Percentiles rank a stretch among this genome's conserved stretches.
phyloP scores from a whole-genome alignment of 306 rosid genomes.

The Sophora flavescens region DNA sequence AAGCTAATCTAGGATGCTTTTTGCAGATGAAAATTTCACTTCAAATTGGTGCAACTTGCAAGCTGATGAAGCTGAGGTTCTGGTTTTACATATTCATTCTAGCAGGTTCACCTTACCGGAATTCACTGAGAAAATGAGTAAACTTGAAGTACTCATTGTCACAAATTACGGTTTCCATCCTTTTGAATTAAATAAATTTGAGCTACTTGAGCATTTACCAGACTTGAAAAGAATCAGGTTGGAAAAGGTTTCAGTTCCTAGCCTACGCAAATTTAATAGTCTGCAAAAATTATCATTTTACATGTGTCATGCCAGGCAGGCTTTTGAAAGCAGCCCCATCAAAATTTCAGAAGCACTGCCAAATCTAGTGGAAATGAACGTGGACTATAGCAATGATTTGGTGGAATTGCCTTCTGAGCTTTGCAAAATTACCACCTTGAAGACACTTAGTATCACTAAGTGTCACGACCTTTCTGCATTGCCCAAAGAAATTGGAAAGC shows the following conservation, averaged over 20 bases:
- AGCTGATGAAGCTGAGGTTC: slow-evolving; percentile 55
- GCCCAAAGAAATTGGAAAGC: slow-evolving; percentile 46
- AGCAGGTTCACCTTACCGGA: slow-evolving; percentile 51
- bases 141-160: slow-evolving; percentile 60
- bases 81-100: slow-evolving; percentile 58
- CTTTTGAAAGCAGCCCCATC: slow-evolving; percentile 24
- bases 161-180: slow-evolving; percentile 52
- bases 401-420: slow-evolving; percentile 41
- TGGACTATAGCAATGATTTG: slow-evolving; percentile 56
- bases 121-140: slow-evolving; percentile 51
- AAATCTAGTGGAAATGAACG: slow-evolving; percentile 47
- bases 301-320: slow-evolving; percentile 42
- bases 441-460: slow-evolving; percentile 50
- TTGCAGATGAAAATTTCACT: slow-evolving; percentile 62
- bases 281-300: slow-evolving; percentile 46
- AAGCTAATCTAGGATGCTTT: slow-evolving; percentile 4
- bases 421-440: slow-evolving; percentile 39
- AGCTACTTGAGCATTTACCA: slow-evolving; percentile 45
- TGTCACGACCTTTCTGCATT: slow-evolving; percentile 49
- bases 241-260: slow-evolving; percentile 51
- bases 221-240: slow-evolving; percentile 59
- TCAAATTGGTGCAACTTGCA: slow-evolving; percentile 51
- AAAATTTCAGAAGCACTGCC: slow-evolving; percentile 47
- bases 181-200: slow-evolving; percentile 49
- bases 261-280: slow-evolving; percentile 25